These are phyloP conservation scores for Tylopilus intermedius DNA, from an alignment of 768 basidiomycete species.

Conservation along the genomic window DNA sequence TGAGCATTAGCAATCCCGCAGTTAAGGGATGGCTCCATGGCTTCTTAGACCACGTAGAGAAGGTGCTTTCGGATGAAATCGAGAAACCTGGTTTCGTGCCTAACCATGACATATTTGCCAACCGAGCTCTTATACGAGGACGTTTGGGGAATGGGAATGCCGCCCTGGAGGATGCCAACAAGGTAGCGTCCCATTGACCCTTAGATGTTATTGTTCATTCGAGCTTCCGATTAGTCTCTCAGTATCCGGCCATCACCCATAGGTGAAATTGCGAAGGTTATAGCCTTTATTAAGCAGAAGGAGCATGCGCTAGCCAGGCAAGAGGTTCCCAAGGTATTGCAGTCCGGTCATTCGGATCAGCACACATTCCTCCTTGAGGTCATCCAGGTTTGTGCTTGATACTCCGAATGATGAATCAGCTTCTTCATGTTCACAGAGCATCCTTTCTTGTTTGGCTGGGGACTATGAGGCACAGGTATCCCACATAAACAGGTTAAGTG, in stretches of 20 bases:
- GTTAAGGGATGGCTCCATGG: slow-evolving; percentile 19
- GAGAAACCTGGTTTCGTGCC: background rate
- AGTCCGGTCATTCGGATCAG: background rate
- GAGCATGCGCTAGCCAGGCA: background rate
- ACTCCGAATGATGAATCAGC: background rate
- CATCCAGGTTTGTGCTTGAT: slow-evolving; percentile 7
- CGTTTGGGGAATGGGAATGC: background rate
- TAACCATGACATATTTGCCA: slow-evolving; percentile 9
- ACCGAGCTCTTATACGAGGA: slow-evolving; percentile 13
- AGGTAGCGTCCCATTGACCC: background rate
- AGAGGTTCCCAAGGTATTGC: slow-evolving; percentile 2
- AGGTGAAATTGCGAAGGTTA: slow-evolving; percentile 12
- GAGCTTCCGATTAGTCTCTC: slow-evolving; percentile 7
- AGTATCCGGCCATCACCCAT: slow-evolving; percentile 9
- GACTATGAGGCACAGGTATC: slow-evolving; percentile 1
- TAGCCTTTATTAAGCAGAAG: slow-evolving; percentile 5
- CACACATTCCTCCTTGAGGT: slow-evolving; percentile 5
- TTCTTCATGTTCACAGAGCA: slow-evolving; percentile 5
- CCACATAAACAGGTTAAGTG: background rate
- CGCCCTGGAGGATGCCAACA: slow-evolving; percentile 12
- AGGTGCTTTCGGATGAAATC: slow-evolving; percentile 11
- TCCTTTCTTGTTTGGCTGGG: slow-evolving; percentile 11
- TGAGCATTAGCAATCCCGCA: slow-evolving; percentile 15
- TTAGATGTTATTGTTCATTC: background rate
- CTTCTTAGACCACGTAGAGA: slow-evolving; percentile 6